These are phyloP conservation scores for Lonicera japonica DNA, from an alignment of 129 eudicot genomes.

Conservation along the genomic window DNA sequence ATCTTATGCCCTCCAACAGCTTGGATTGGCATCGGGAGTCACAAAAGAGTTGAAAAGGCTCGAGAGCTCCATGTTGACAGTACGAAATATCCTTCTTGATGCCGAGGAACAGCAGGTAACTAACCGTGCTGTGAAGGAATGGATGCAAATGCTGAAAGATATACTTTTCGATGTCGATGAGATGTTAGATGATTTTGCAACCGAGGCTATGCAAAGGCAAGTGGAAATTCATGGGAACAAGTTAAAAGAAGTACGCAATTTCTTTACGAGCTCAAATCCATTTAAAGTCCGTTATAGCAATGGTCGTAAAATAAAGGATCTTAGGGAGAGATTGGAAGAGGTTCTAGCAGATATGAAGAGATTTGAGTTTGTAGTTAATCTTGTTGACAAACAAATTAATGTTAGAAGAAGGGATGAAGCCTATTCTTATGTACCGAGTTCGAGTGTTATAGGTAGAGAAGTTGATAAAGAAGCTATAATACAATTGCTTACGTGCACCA, in stretches of 20 bases:
- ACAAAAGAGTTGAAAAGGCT: too few species aligned
- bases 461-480: conserved; percentile 2
- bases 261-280: too few species aligned
- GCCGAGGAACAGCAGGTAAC: conserved; percentile 2
- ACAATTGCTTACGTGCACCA: not conserved
- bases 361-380: not conserved
- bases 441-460: not conserved
- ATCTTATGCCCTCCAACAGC: not conserved
- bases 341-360: not conserved
- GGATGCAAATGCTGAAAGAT: too few species aligned
- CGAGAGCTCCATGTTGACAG: not conserved
- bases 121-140: not conserved
- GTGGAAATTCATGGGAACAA: too few species aligned
- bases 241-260: too few species aligned
- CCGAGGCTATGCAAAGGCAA: too few species aligned
- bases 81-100: conserved; percentile 1
- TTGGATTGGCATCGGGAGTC: conserved; percentile 2
- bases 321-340: too few species aligned
- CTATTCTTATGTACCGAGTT: not conserved
- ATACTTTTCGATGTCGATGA: too few species aligned
- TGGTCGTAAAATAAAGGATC: too few species aligned
- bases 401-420: not conserved
- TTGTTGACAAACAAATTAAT: not conserved
- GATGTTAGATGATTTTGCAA: too few species aligned
- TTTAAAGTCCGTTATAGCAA: too few species aligned